A percentile compares a stretch with the other conserved stretches of the same genome.
These are phyloP conservation scores for Mortierella polycephala DNA, from an alignment of 371 early-diverging fungal genomes.

Conservation along the genomic window DNA sequence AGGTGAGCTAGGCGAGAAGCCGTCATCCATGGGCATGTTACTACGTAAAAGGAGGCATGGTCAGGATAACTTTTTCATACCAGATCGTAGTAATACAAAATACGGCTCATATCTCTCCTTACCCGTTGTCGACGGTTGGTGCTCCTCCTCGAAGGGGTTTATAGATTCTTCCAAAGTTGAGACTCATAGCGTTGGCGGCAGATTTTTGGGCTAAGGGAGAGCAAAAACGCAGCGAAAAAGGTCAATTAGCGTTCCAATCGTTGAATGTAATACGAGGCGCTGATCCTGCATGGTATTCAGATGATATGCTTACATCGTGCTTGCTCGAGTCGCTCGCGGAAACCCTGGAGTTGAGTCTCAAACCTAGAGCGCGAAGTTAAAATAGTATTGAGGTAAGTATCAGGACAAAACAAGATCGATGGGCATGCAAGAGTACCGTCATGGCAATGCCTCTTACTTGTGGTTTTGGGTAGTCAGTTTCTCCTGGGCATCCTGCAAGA, in stretches of 20 bases:
- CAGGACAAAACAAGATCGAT: background rate
- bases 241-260: background rate
- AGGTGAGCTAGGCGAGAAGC: constrained; percentile 48
- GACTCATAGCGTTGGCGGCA: constrained; percentile 61
- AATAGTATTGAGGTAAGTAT: background rate
- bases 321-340: constrained; percentile 84
- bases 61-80: background rate
- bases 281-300: background rate
- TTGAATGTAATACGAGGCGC: background rate
- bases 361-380: constrained; percentile 57
- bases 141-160: constrained; percentile 93
- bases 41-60: background rate
- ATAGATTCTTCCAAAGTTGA: constrained; percentile 90
- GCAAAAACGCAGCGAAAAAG: background rate
- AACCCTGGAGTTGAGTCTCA: constrained; percentile 82
- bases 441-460: constrained; percentile 62
- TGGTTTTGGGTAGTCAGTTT: constrained; percentile 83
- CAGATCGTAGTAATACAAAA: background rate
- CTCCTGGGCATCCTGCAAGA: constrained; percentile 83
- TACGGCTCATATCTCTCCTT: background rate
- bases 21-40: constrained; percentile 18
- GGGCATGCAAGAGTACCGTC: constrained; percentile 9
- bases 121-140: constrained; percentile 23
- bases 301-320: constrained; percentile 63
- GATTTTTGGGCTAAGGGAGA: constrained; percentile 60